Evolutionary conservation across 2,329 filamentous ascomycete genomes (phyloP), one percentile per base, ranked within the genome.

Genomic region (Sclerotinia borealis): DNA sequence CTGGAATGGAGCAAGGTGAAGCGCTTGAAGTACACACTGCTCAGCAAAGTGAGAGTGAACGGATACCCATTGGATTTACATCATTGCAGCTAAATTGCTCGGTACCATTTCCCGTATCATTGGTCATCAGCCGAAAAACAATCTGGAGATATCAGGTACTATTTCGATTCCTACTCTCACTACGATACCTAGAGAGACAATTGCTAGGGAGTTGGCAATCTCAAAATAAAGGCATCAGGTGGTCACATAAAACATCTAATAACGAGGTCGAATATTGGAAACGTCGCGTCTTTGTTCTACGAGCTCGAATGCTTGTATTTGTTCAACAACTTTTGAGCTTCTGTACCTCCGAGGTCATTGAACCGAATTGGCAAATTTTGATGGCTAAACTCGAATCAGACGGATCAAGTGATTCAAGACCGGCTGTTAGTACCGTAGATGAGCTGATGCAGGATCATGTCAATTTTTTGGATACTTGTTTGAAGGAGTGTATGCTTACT

Each of bases 361-460:
- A 99, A 76, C 95, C 93, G 2, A 98, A 97, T 76, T 99, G 95
- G 95, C 87, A 92, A 68, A 89, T 87, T 56, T 85, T 99, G 65
- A 97, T 97, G 92, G 86, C 88, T 19, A 83, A 91, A 39, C 82
- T 98, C 6, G 88, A 88, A 79, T 84, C 80, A 11, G 78, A 80
- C 19, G 74, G 74, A 66, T 71, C 75, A 62, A 74, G 75, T 29
- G 74, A 74, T 4, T 56, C 64, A n/a, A 72, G 72, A n/a, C 74
- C 77, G 8, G 34, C 56, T 29, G 79, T 79, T 51, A 78, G 92
- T 39, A 99, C 95, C 0, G 95, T 98, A 1, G 95, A 99, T 72
- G 92, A 98, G 78, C 78, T 99, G 73, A 99, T 99, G 95, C 92
- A 98, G 77, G 93, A 98, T 73, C 95, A 99, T 77, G 93, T 98